A percentile compares a stretch with the other conserved stretches of the same genome.
Evolutionary conservation across 1,284 basidiomycete genomes (phyloP).

Genomic region (Puccinia horiana): DNA sequence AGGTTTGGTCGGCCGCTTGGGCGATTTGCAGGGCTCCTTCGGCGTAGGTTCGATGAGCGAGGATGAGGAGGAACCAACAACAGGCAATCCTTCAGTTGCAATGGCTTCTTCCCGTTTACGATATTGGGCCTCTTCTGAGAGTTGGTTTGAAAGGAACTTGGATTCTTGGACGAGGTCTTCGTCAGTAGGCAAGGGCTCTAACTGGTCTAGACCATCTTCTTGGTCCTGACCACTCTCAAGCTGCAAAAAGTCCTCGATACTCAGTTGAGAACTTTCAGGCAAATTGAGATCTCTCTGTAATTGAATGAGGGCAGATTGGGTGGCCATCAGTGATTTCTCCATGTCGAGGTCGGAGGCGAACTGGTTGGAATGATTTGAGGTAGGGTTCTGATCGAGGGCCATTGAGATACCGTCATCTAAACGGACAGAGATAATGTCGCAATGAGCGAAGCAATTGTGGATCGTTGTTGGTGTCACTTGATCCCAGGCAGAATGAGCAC

Average conservation of each 20-base stretch:
- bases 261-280: constrained; percentile 2
- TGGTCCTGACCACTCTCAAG: not conserved
- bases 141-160: constrained; percentile 18
- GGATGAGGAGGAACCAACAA: not conserved
- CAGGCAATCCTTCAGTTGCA: not conserved
- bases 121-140: constrained; percentile 3
- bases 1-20: not conserved
- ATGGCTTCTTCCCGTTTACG: constrained; percentile 10
- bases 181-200: constrained; percentile 13
- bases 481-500: constrained; percentile 35
- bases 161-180: constrained; percentile 37
- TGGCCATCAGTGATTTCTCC: constrained; percentile 46
- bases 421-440: constrained; percentile 16
- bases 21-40: not conserved
- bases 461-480: constrained; percentile 32
- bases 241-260: constrained; percentile 31
- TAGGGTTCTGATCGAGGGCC: not conserved
- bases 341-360: constrained; percentile 26
- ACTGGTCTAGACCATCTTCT: not conserved
- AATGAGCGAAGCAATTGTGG: constrained; percentile 36
- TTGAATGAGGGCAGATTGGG: constrained; percentile 39
- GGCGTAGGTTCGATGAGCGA: not conserved
- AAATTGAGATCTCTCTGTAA: constrained; percentile 13
- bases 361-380: constrained; percentile 5
- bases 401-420: not conserved